These are phyloP conservation scores for Pichia deserticola DNA, from an alignment of 805 yeast species.

Conservation along the genomic window DNA sequence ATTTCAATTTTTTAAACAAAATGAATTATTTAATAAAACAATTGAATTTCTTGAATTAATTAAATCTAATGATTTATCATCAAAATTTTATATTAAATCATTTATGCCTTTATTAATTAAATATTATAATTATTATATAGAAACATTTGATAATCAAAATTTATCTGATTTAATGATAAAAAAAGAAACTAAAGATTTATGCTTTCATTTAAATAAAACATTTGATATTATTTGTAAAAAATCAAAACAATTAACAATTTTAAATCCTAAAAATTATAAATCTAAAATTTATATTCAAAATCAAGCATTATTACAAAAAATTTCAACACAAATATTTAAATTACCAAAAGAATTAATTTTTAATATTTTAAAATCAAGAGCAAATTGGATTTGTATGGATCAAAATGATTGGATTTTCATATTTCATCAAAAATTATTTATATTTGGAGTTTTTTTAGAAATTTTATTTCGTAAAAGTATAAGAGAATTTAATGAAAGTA, in stretches of 20 bases:
- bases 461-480: constrained; percentile 8
- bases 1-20: not conserved
- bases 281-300: constrained; percentile 9
- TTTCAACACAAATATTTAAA: constrained; percentile 5
- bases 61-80: not conserved
- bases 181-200: not conserved
- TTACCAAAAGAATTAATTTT: not conserved
- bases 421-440: constrained; percentile 7
- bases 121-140: not conserved
- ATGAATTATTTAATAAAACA: constrained; percentile 1
- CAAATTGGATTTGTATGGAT: constrained; percentile 4
- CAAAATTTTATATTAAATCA: no score
- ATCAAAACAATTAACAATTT: constrained; percentile 2
- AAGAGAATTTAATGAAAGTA: not conserved
- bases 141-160: not conserved
- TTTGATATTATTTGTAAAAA: constrained; percentile 8
- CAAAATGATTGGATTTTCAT: constrained; percentile 8
- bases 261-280: constrained; percentile 11
- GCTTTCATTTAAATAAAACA: constrained; percentile 3
- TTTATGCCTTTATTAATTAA: not conserved
- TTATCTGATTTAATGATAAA: not conserved
- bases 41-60: constrained; percentile 3
- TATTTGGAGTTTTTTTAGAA: constrained; percentile 11
- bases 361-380: not conserved
- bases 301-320: constrained; percentile 5